Conservation (phyloP, 2,329 filamentous ascomycete genomes). For the Teratosphaeria gauchensis region DNA sequence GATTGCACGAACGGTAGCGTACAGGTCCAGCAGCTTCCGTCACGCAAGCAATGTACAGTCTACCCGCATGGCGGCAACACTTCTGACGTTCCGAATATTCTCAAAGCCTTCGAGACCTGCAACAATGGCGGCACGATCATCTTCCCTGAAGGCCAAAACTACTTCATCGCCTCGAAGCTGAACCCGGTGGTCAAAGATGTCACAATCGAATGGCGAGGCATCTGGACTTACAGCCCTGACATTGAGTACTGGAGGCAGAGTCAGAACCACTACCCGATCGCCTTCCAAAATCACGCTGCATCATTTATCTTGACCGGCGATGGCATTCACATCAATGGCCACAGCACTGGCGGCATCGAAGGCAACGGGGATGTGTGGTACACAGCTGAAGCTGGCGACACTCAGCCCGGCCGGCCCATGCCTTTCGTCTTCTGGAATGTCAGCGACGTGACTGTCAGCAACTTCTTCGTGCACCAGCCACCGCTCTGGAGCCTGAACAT, state of each 20-base stretch:
- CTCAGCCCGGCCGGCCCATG: constrained; percentile 42
- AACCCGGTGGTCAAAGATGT: constrained; percentile 43
- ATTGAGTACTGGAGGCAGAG: constrained; percentile 47
- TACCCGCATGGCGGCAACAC: not conserved
- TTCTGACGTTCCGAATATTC: constrained; percentile 27
- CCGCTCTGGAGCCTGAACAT: constrained; percentile 48
- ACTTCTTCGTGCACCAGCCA: constrained; percentile 44
- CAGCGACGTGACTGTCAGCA: constrained; percentile 43
- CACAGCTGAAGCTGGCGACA: constrained; percentile 36
- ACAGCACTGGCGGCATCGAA: constrained; percentile 44
- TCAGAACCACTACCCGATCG: constrained; percentile 43
- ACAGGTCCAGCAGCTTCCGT: not conserved
- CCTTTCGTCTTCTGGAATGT: constrained; percentile 51
- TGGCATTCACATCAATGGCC: constrained; percentile 43
- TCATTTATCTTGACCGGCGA: constrained; percentile 43
- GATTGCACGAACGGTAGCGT: not conserved
- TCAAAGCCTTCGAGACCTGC: constrained; percentile 32
- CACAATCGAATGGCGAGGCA: constrained; percentile 42
- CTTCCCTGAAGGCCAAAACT: constrained; percentile 42
- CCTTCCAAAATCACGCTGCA: constrained; percentile 48
- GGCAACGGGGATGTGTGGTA: constrained; percentile 50
- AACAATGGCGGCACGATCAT: constrained; percentile 36
- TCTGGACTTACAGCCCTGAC: constrained; percentile 44
- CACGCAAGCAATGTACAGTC: constrained; percentile 1
- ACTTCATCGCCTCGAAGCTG: constrained; percentile 42